These are phyloP conservation scores for Mortierella sp. DNA, from an alignment of 371 early-diverging fungal genomes.

Conservation along the genomic window DNA sequence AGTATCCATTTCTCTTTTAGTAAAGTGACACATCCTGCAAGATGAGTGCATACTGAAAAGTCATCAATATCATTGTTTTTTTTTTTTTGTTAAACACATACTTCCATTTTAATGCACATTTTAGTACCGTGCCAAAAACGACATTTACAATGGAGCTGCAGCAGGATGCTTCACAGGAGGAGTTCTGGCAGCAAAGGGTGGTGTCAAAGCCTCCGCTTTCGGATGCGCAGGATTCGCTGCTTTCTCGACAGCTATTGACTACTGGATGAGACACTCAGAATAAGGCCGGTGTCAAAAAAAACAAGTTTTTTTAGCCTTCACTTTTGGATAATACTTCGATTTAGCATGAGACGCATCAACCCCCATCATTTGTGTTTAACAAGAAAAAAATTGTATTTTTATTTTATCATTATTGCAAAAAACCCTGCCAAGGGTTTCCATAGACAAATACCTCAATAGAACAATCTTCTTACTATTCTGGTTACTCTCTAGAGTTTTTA, in stretches of 20 bases:
- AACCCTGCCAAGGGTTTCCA: slow-evolving; percentile 2
- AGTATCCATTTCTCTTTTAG: slow-evolving; percentile 30
- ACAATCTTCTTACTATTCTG: background rate
- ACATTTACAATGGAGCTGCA: slow-evolving; percentile 87
- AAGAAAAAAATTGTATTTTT: slow-evolving; percentile 19
- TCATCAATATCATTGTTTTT: no score
- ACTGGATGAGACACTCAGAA: slow-evolving; percentile 70
- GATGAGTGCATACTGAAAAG: background rate
- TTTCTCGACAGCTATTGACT: slow-evolving; percentile 94
- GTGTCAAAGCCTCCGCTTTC: slow-evolving; percentile 80
- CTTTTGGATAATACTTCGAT: background rate
- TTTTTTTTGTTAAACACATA: background rate
- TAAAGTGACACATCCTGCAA: background rate
- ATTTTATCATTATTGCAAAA: slow-evolving; percentile 6
- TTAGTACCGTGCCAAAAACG: slow-evolving; percentile 95
- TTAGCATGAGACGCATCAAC: background rate
- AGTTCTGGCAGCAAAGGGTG: slow-evolving; percentile 83
- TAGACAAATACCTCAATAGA: slow-evolving; percentile 11
- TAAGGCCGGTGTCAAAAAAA: slow-evolving; percentile 5
- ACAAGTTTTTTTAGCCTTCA: background rate
- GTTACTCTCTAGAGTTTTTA: background rate
- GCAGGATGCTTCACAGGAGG: slow-evolving; percentile 97
- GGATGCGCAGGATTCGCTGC: slow-evolving; percentile 97
- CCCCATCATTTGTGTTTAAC: background rate
- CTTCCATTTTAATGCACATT: background rate